A percentile compares a stretch with the other conserved stretches of the same genome.
Conservation (phyloP, 768 basidiomycete genomes). For the Suillus tomentosus region DNA sequence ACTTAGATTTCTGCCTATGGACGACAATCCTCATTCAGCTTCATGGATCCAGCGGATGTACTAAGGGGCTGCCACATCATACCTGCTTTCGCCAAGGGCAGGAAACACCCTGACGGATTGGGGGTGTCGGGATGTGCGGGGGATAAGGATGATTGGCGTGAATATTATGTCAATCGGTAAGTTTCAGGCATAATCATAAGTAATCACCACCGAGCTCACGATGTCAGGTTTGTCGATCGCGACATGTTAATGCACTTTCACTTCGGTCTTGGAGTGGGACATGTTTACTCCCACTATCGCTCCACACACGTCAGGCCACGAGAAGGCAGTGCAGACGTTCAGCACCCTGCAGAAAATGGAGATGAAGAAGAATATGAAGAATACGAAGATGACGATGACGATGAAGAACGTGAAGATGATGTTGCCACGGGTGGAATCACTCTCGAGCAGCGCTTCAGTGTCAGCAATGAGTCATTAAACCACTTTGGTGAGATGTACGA, state of each 20-base stretch:
- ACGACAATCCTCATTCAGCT: conserved; percentile 5
- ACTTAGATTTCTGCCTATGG: conserved; percentile 8
- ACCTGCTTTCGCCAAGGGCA: conserved; percentile 8
- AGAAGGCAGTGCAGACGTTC: conserved; percentile 2
- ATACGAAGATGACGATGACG: neutral
- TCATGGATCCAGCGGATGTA: conserved; percentile 9
- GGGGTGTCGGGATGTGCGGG: neutral
- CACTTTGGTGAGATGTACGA: neutral
- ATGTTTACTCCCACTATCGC: neutral
- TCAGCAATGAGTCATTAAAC: neutral
- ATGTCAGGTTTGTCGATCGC: conserved; percentile 1
- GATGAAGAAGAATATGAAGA: no score
- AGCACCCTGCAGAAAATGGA: neutral
- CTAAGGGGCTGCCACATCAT: conserved; percentile 11
- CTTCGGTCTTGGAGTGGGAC: neutral
- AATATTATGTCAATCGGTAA: conserved; percentile 5
- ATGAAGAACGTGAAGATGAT: neutral
- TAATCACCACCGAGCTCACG: neutral
- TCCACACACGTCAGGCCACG: no score
- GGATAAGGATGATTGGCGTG: conserved; percentile 1
- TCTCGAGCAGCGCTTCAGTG: neutral
- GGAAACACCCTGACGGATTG: conserved; percentile 2
- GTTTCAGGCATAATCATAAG: neutral
- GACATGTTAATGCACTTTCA: conserved; percentile 6
- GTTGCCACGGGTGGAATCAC: no score